phyloP scores from a whole-genome alignment of 108 stramenopile species.

The Nitzschia inconspicua region DNA sequence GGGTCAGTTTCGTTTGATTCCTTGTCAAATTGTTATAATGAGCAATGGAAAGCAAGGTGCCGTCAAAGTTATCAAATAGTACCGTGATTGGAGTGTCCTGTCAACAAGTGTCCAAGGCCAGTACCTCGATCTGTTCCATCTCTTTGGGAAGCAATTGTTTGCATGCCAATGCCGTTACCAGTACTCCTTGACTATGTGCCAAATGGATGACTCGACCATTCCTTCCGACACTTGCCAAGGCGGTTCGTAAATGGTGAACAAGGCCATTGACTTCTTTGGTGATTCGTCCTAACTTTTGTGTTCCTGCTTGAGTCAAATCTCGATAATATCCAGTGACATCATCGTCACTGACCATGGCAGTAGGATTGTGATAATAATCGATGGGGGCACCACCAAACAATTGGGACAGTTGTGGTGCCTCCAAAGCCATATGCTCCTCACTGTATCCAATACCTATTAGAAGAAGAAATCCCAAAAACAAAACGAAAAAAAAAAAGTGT shows the following conservation, averaged over 20 bases:
- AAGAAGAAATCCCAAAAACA: too few species aligned
- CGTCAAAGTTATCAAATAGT: too few species aligned
- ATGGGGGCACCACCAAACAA: conserved; percentile 62
- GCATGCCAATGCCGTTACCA: conserved; percentile 77
- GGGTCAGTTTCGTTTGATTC: too few species aligned
- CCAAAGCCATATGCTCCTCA: conserved; percentile 59
- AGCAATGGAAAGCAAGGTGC: too few species aligned
- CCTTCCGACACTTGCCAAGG: conserved; percentile 58
- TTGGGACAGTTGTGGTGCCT: conserved; percentile 46
- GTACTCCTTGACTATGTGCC: conserved; percentile 86
- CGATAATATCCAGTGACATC: conserved; percentile 72
- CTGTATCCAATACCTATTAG: conserved; percentile 78
- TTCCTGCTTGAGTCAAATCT: conserved; percentile 79
- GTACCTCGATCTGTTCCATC: conserved; percentile 79
- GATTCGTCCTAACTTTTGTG: conserved; percentile 73
- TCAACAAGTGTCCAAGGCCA: too few species aligned
- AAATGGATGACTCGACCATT: conserved; percentile 77
- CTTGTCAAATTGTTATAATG: too few species aligned
- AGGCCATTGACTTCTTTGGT: conserved; percentile 77
- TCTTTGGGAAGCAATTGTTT: conserved; percentile 59
- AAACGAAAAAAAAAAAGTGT: too few species aligned
- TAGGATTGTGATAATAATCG: conserved; percentile 85
- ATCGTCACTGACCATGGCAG: conserved; percentile 64
- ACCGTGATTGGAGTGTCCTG: too few species aligned
- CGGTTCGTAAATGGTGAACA: conserved; percentile 61